Base-by-base conservation (phyloP, 371 early-diverging fungal genomes). In the Capillidium rhysosporum region DNA sequence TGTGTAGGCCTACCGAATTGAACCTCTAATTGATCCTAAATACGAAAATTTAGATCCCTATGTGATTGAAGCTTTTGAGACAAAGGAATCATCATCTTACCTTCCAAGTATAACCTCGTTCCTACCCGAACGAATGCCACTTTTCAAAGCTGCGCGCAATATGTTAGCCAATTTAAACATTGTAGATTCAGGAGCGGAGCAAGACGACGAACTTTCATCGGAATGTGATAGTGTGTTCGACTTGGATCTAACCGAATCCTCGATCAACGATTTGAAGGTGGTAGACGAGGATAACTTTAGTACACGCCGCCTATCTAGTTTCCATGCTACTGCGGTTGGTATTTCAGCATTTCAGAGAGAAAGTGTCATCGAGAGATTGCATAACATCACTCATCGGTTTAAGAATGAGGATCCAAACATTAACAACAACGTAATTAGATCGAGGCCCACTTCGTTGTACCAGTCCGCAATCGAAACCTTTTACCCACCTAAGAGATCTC, bases 1-100 rank as follows among this genome's bases (percentile, higher is more conserved):
- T 9, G 8, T 18, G 30, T 49, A 49, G 40, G 66, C 69, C 4
- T 73, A 73, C 54, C 56, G 74, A 20, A 55, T 66, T 41, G 74
- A 73, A 47, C 74, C 74, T 1, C 58, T 73, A 16, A 44, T 69
- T 31, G 63, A 67, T 44, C 29, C 57, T 1, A 46, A 64, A 25
- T 71, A 69, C 54, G 60, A 59, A 1, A 65, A 63, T 25, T 60
- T 73, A 43, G 59, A 67, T 4, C 71, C 74, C 0, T 61, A 67
- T 20, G 23, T 26, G 14, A 54, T 54, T 14, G 45, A 41, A 4
- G 16, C 40, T 12, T 51, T n/a, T 38, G 30, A 51, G 10, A 51
- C 38, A 18, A 51, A 51, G 8, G 51, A 51, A 9, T 20, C 20
- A n/a, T 31, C 51, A 0, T 51, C 29, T 7, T 51, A 38, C 28